Evolutionary conservation across 768 basidiomycete species (phyloP), one percentile per base, ranked within the genome.

Genomic region (Cyclocybe cylindracea): DNA sequence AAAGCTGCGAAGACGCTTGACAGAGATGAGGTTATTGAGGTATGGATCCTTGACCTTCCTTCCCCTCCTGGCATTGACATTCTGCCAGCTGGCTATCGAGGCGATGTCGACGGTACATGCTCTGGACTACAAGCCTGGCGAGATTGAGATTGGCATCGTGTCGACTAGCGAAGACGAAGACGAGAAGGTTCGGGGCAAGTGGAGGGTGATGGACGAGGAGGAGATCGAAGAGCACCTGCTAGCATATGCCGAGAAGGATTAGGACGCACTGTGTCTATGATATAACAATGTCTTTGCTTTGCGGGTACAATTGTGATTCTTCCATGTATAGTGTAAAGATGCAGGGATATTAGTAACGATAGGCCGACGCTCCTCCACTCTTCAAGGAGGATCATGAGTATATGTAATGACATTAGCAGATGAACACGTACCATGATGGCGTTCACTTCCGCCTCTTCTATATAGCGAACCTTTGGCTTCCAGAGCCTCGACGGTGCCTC

Each of bases 81-180:
- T 36, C 2, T 32, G 48, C 24, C 58, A 96, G 93, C 82, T 95
- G 73, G 95, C 94, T 0, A 95, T 98, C 48, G 95, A 98, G 68
- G 85, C 87, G 10, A 91, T 98, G 78, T 95, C 93, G 41, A 89
- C 85, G 0, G 94, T 98, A 19, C 91, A 96, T 62, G 86, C 93
- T 36, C 97, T 94, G 2, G 97, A 99, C 67, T 97, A 94, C 76
- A 99, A 98, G 70, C 78, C 92, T 0, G 86, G 85, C 8, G 97
- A 98, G 70, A 91, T 98, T 62, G 97, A 99, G 70, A 91, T 99
- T 58, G 96, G 94, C 0, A 89, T 98, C 47, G 88, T 92, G 16
- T 96, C 93, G 24, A 78, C 78, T 1, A 79, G 80, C 34, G 78
- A 84, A 6, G 88, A 89, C 13, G 94, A 96, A 66, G 72, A 79